A percentile compares a stretch with the other conserved stretches of the same genome.
These are phyloP conservation scores for Kodamaea hsintzibuensis DNA, from an alignment of 805 yeast genomes.

Conservation along the genomic window DNA sequence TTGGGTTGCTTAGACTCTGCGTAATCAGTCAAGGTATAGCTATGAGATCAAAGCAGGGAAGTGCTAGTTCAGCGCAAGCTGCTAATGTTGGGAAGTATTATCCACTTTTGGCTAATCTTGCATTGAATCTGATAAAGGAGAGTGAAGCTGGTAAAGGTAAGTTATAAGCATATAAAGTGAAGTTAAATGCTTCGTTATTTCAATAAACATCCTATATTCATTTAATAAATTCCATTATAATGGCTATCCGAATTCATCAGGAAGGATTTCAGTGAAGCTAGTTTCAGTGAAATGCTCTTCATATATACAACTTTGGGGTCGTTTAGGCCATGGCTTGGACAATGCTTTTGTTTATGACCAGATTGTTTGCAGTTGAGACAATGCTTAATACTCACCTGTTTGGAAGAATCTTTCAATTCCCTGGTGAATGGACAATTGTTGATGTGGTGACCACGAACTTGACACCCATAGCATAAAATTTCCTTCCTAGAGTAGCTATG, in stretches of 20 bases:
- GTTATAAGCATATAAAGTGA: slow-evolving; percentile 1
- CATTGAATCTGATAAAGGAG: slow-evolving; percentile 19
- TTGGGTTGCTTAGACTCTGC: slow-evolving; percentile 54
- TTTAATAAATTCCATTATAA: background rate
- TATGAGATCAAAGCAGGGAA: slow-evolving; percentile 52
- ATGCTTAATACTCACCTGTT: too few relatives aligned
- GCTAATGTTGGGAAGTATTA: slow-evolving; percentile 37
- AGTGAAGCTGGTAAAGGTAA: slow-evolving; percentile 5
- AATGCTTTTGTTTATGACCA: background rate
- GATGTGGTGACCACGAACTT: background rate
- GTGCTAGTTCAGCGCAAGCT: slow-evolving; percentile 56
- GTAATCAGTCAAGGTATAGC: slow-evolving; percentile 66
- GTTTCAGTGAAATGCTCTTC: background rate
- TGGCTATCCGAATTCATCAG: too few relatives aligned
- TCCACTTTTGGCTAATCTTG: slow-evolving; percentile 31
- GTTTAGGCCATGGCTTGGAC: background rate
- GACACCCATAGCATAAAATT: background rate
- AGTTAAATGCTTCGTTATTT: background rate
- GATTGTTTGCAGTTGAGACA: background rate
- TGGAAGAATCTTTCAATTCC: background rate
- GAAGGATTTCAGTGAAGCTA: too few relatives aligned
- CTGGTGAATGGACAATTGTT: background rate
- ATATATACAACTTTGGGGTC: too few relatives aligned
- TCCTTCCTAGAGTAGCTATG: background rate
- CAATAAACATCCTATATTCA: background rate